phyloP scores from a whole-genome alignment of 257 asterid species.

The Petunia secreta region DNA sequence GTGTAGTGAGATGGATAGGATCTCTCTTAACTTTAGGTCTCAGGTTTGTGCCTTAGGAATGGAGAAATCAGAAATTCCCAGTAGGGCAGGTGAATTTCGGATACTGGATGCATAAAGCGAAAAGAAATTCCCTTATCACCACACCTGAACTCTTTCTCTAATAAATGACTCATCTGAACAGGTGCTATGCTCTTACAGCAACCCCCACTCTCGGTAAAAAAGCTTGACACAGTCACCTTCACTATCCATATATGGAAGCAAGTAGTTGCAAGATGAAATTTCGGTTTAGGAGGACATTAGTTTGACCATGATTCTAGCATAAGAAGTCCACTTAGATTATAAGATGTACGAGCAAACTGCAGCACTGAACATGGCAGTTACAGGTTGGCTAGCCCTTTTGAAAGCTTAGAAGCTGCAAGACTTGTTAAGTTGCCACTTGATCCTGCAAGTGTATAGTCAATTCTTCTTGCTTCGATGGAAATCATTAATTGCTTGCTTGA shows the following conservation, averaged over 20 bases:
- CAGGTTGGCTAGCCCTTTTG: not conserved
- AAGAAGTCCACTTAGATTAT: not conserved
- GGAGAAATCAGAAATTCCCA: too few relatives aligned
- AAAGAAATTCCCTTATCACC: not conserved
- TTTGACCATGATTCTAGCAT: not conserved
- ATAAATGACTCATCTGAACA: not conserved
- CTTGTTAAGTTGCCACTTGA: not conserved
- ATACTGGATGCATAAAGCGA: too few relatives aligned
- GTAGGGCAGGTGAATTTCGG: too few relatives aligned
- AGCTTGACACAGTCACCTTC: not conserved
- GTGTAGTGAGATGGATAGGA: too few relatives aligned
- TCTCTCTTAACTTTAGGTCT: too few relatives aligned
- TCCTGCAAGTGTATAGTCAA: not conserved
- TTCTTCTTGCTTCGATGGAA: not conserved
- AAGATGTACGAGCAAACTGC: not conserved
- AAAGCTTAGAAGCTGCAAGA: not conserved
- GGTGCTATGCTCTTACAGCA: not conserved
- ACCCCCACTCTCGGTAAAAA: not conserved
- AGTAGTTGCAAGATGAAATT: not conserved
- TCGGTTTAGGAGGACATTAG: not conserved
- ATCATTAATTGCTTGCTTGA: not conserved
- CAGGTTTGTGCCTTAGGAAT: too few relatives aligned
- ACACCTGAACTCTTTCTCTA: not conserved
- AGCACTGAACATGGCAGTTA: not conserved
- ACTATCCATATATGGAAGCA: not conserved